Base-by-base conservation (phyloP, 208 protist species). In the Naegleria fowleri region DNA sequence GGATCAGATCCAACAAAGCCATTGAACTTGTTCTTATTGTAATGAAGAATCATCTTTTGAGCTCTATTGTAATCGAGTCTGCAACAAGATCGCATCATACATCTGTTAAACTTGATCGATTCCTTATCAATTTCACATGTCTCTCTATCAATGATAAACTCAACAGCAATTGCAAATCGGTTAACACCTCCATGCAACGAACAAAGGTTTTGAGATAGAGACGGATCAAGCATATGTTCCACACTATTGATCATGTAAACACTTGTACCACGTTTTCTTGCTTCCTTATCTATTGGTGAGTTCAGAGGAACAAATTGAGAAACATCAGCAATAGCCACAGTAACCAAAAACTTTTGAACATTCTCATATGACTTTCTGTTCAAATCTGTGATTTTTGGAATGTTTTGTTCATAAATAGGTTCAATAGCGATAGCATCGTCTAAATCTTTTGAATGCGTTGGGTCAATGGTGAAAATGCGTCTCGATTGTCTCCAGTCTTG, bases 301-400 rank as follows among this genome's bases (percentile, higher is more conserved):
- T 59, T 86, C 41, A 40, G 11, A n/a, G 87, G 85, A n/a, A 93
- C 59, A 75, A 92, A 93, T 79, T 86, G 33, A 41, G 91, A 29
- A 5, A 93, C 92, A 92, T 93, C 92, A 84, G 92, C 92, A 90
- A 93, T 92, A 5, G 7, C 6, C 0, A 93, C 91, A 29, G 9
- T 36, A 22, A 92, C n/a, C 36, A 91, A 7, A 41, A 59, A 92
- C 5, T 41, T 25, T 48, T 48, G 43, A 48, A 48, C 43, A 58
- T 43, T 43, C 36, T 39, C 38, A 43, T 90, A 38, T 1, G 43
- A 7, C 7, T 48, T 48, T 48, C 43, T 48, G 43, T 48, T 48
- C 43, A 48, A 48, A 48, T 48, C 43, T 9, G 43, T 48, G 43
- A 48, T 48, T 48, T 48, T 48, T 48, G 43, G 7, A 48, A 48